Evolutionary conservation across 2,329 filamentous ascomycete genomes (phyloP).

Genomic region (Aspergillus caelatus): DNA sequence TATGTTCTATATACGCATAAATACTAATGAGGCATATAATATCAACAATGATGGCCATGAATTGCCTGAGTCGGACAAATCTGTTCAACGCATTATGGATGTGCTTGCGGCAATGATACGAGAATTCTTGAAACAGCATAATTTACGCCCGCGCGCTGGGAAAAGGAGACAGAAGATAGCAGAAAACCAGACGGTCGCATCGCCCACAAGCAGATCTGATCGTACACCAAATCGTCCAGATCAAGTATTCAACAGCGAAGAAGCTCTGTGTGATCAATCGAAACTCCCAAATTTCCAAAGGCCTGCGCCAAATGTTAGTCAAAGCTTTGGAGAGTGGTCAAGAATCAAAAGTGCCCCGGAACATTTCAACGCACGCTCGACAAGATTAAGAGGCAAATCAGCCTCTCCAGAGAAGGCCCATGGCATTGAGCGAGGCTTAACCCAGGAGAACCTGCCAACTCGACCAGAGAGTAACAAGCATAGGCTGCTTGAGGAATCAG

Average conservation of each 20-base stretch:
- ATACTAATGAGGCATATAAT: conserved; percentile 47
- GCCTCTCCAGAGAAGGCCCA: conserved; percentile 1
- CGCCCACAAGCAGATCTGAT: conserved; percentile 1
- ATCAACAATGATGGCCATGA: conserved; percentile 44
- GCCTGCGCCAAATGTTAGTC: conserved; percentile 13
- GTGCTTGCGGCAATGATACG: conserved; percentile 70
- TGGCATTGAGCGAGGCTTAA: neutral
- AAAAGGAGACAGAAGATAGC: conserved; percentile 21
- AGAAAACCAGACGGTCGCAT: conserved; percentile 6
- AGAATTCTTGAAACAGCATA: conserved; percentile 74
- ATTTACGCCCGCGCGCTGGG: conserved; percentile 61
- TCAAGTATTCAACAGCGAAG: conserved; percentile 22
- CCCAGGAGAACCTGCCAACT: neutral
- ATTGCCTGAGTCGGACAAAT: conserved; percentile 39
- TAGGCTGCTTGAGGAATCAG: neutral
- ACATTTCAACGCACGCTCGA: neutral
- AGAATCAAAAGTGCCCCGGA: conserved; percentile 42
- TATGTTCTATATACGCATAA: conserved; percentile 81
- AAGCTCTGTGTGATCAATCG: conserved; percentile 27
- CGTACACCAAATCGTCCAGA: neutral
- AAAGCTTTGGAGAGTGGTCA: conserved; percentile 43
- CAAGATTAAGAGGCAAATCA: neutral
- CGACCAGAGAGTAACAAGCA: neutral
- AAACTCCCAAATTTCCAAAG: conserved; percentile 35
- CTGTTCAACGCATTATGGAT: conserved; percentile 61